Conservation (phyloP, 2,329 filamentous ascomycete genomes). For the Arthrobotrys pseudoclavata region DNA sequence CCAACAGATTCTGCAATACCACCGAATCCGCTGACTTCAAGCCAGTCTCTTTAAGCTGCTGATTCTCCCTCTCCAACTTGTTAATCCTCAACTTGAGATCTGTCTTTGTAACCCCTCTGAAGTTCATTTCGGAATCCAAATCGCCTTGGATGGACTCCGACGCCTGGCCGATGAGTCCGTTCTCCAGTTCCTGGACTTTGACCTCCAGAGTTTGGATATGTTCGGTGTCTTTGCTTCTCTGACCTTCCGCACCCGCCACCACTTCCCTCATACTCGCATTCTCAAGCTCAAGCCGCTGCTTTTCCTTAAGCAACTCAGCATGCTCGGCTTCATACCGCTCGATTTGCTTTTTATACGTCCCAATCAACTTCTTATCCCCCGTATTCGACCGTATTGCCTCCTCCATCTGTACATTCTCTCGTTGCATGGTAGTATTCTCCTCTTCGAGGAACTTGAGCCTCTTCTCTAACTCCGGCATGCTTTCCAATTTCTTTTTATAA, state of each 20-base stretch:
- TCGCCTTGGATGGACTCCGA: constrained; percentile 62
- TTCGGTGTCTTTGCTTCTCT: constrained; percentile 64
- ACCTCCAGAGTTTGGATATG: constrained; percentile 64
- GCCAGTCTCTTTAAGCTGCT: constrained; percentile 62
- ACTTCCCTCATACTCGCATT: constrained; percentile 62
- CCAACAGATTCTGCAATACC: constrained; percentile 63
- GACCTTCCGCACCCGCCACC: constrained; percentile 62
- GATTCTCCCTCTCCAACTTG: constrained; percentile 64
- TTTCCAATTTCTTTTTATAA: constrained; percentile 64
- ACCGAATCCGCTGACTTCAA: constrained; percentile 62
- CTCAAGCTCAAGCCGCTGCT: constrained; percentile 62
- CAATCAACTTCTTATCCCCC: constrained; percentile 63
- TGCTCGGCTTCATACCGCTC: constrained; percentile 63
- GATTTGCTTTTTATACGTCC: constrained; percentile 64
- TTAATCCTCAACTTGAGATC: constrained; percentile 64
- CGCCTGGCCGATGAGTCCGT: constrained; percentile 62
- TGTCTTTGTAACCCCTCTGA: constrained; percentile 62
- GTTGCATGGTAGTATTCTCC: constrained; percentile 59
- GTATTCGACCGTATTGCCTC: constrained; percentile 63
- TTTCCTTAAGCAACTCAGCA: constrained; percentile 61
- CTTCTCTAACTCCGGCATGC: constrained; percentile 64
- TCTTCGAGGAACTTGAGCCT: constrained; percentile 62
- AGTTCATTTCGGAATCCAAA: constrained; percentile 63
- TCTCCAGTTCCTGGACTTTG: constrained; percentile 63
- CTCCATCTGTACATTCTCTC: constrained; percentile 60